Evolutionary conservation across 2,329 filamentous ascomycete species (phyloP), one percentile per base, ranked within the genome.

Genomic region (Exophiala mesophila): DNA sequence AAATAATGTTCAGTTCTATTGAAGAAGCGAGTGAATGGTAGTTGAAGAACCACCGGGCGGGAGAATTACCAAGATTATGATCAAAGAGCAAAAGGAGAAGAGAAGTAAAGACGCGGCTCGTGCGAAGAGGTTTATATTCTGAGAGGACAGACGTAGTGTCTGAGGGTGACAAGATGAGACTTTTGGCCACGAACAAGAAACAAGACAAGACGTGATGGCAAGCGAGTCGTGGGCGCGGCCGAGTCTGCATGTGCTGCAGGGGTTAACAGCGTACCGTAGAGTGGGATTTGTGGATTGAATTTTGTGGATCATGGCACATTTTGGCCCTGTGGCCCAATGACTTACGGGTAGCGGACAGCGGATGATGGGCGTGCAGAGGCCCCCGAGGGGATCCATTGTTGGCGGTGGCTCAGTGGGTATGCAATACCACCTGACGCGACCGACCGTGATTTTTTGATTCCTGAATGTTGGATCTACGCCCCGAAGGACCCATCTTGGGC

Each of bases 21-120:
- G 30, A 23, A 40, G 36, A 49, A 34, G 45, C 42, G 46, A 49
- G 33, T 45, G 46, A 39, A 49, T 42, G 15, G 42, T 45, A 49
- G 46, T 36, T 39, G 31, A 35, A 38, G 18, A 42, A 49, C 42
- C 45, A 45, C 46, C 3, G 23, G 6, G 5, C 19, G 26, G 33
- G 16, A 23, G 7, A 12, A 17, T 16, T 30, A 24, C 23, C 30
- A 28, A 36, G 16, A 29, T 45, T 23, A 39, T 34, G 46, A 32
- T 49, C 46, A 49, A 45, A 45, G 46, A 49, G 39, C 38, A 42
- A 15, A 45, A 40, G 21, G 41, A 18, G 28, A 34, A 16, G 12
- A 31, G 33, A 16, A 9, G 18, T 6, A 26, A 26, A 32, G 16
- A 13, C 13, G 8, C 36, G 26, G 13, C 18, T 18, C 8, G 20